Evolutionary conservation across 1,139 yeast genomes (phyloP).

Genomic region (Candida sojae): DNA sequence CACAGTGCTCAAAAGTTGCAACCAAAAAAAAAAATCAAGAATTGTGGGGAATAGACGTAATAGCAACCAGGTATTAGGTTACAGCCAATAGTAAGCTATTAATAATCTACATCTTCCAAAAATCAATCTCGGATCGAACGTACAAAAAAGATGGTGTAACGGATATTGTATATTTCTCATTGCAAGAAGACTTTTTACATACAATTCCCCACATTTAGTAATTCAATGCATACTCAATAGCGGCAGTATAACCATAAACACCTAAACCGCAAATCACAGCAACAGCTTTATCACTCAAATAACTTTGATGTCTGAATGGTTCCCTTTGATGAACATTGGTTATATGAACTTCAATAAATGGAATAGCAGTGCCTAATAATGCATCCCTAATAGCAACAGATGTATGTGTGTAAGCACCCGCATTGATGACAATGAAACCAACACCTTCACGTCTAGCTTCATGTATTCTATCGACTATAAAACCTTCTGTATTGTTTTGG

Average conservation of each 20-base stretch:
- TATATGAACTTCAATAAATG: constrained; percentile 50
- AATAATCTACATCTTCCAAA: background rate
- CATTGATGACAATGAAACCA: constrained; percentile 46
- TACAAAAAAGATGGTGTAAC: background rate
- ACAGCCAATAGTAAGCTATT: constrained; percentile 1
- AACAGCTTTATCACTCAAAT: constrained; percentile 48
- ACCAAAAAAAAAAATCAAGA: background rate
- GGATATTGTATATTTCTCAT: background rate
- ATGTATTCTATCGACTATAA: constrained; percentile 47
- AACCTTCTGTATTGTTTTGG: constrained; percentile 52
- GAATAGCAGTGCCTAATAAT: constrained; percentile 46
- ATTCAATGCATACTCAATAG: constrained; percentile 47
- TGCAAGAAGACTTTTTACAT: background rate
- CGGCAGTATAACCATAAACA: constrained; percentile 50
- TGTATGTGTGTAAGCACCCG: constrained; percentile 55
- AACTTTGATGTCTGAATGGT: constrained; percentile 51
- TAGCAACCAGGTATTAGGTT: background rate
- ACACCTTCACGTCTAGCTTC: constrained; percentile 43
- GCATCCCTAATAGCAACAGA: constrained; percentile 54
- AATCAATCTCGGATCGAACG: background rate
- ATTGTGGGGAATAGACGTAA: background rate
- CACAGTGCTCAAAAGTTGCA: background rate
- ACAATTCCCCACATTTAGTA: constrained; percentile 19
- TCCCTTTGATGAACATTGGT: constrained; percentile 53
- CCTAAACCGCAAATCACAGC: constrained; percentile 52